Evolutionary conservation across 306 rosid genomes (phyloP).

Genomic region (Vigna trinervia): DNA sequence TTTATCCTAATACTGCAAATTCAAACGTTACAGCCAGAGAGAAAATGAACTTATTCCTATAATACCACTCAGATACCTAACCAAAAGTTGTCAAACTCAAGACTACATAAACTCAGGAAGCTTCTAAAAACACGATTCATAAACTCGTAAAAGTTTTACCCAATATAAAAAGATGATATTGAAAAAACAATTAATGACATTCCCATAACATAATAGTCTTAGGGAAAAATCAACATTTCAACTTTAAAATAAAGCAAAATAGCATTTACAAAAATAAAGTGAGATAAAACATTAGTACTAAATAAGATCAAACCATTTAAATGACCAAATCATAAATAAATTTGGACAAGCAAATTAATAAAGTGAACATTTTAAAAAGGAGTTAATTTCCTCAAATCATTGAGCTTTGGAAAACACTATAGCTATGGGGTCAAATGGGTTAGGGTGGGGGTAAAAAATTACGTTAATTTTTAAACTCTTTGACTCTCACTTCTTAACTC

Average conservation of each 20-base stretch:
- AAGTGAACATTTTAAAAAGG: not conserved
- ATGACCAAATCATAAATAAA: not conserved
- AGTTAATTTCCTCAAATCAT: not conserved
- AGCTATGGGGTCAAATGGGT: not conserved
- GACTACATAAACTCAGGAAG: not conserved
- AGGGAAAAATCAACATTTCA: not conserved
- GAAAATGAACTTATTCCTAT: constrained; percentile 19
- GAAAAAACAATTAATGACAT: not conserved
- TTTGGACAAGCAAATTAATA: not conserved
- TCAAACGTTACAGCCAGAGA: constrained; percentile 23
- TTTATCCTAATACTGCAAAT: constrained; percentile 25
- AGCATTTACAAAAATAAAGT: not conserved
- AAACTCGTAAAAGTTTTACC: not conserved
- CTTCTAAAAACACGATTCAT: not conserved
- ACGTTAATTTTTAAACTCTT: not conserved
- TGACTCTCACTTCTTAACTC: not conserved
- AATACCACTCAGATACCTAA: constrained; percentile 37
- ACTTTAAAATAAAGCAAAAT: not conserved
- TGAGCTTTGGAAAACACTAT: not conserved
- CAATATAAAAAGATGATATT: not conserved
- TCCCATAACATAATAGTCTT: not conserved
- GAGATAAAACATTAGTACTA: not conserved
- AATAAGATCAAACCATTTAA: not conserved
- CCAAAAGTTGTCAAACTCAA: not conserved
- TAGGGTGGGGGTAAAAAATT: not conserved